phyloP scores from a whole-genome alignment of 148 eudicot species.

The Camellia granthamiana region DNA sequence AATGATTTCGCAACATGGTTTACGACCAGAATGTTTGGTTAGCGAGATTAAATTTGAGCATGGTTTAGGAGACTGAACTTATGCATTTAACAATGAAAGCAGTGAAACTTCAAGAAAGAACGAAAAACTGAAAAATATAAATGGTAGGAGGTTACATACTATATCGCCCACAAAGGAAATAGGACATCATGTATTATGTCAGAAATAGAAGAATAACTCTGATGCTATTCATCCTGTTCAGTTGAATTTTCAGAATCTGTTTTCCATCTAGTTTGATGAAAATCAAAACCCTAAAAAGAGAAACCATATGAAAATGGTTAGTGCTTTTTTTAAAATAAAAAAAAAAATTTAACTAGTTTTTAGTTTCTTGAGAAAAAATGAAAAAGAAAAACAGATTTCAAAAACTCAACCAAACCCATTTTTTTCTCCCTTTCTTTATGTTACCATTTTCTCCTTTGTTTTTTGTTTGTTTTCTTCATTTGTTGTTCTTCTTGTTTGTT shows the following conservation, averaged over 20 bases:
- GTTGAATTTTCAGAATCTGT: too few relatives aligned
- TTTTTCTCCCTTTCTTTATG: neutral
- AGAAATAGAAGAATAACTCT: too few relatives aligned
- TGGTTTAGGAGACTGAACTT: slow-evolving; percentile 3
- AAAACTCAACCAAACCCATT: too few relatives aligned
- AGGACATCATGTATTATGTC: neutral
- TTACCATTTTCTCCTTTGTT: neutral
- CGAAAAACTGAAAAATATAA: neutral
- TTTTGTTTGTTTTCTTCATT: neutral
- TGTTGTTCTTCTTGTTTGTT: too few relatives aligned
- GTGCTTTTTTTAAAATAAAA: too few relatives aligned
- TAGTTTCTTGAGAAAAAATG: too few relatives aligned
- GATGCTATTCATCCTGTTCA: too few relatives aligned
- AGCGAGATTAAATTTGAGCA: neutral
- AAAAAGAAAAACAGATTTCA: too few relatives aligned
- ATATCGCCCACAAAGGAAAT: neutral
- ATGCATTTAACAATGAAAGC: neutral
- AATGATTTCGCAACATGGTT: neutral
- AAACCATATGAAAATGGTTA: too few relatives aligned
- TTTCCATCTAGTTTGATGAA: too few relatives aligned
- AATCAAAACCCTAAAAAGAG: too few relatives aligned
- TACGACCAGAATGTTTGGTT: neutral
- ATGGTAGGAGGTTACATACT: neutral
- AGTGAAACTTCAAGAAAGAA: neutral
- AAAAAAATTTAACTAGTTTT: too few relatives aligned